Evolutionary conservation across 805 yeast species (phyloP).

Genomic region (Saccharomyces mikatae): DNA sequence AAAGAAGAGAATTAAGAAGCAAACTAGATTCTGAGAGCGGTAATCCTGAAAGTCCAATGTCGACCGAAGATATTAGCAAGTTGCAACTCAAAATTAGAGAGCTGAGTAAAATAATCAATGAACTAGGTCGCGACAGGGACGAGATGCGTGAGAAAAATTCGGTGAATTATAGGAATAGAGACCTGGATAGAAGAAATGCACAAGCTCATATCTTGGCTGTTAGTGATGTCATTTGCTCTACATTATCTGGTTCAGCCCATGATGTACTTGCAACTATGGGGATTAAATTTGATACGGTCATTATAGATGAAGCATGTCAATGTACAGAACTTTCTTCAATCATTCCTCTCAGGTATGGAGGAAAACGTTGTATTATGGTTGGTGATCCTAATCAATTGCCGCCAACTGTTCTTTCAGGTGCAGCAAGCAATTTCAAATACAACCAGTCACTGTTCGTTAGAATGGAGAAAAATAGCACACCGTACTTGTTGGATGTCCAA

Average conservation of each 20-base stretch:
- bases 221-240: constrained; percentile 84
- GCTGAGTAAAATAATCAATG: constrained; percentile 54
- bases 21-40: constrained; percentile 35
- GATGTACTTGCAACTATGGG: constrained; percentile 69
- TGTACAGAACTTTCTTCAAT: constrained; percentile 88
- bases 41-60: constrained; percentile 38
- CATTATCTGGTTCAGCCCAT: constrained; percentile 91
- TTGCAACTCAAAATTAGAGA: constrained; percentile 46
- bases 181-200: constrained; percentile 63
- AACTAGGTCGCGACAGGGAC: constrained; percentile 65
- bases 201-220: constrained; percentile 64
- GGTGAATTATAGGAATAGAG: constrained; percentile 63
- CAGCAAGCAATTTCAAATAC: constrained; percentile 70
- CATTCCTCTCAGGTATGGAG: constrained; percentile 88
- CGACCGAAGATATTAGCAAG: constrained; percentile 39
- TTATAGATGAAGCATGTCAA: constrained; percentile 96
- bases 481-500: constrained; percentile 76
- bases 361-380: constrained; percentile 86
- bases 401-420: constrained; percentile 88
- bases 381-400: constrained; percentile 98
- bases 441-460: constrained; percentile 92
- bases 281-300: constrained; percentile 78
- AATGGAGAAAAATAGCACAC: constrained; percentile 61
- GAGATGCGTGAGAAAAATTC: constrained; percentile 68
- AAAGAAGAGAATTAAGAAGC: constrained; percentile 48